These are phyloP conservation scores for Colletotrichum endophyticum DNA, from an alignment of 2,329 filamentous ascomycete genomes.

Conservation along the genomic window DNA sequence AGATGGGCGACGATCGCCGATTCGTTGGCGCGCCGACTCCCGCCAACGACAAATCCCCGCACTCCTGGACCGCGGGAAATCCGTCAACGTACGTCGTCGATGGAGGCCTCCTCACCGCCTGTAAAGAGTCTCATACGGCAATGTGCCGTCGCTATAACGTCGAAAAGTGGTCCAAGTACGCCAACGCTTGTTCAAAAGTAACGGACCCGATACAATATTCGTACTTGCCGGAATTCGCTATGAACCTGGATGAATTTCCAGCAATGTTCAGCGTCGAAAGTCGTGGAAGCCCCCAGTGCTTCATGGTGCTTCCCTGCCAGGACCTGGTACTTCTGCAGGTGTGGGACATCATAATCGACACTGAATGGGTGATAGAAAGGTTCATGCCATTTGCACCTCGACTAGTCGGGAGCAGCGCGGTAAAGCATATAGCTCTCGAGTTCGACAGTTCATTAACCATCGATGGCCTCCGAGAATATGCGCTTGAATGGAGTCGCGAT, in stretches of 20 bases:
- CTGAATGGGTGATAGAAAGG: background rate
- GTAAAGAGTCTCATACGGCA: background rate
- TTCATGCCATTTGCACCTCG: background rate
- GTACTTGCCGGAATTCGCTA: rapidly evolving
- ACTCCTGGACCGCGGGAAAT: background rate
- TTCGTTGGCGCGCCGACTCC: background rate
- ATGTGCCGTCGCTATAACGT: background rate
- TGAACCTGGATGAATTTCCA: rapidly evolving
- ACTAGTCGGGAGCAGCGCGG: background rate
- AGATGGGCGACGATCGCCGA: background rate
- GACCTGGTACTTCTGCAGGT: background rate
- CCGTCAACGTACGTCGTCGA: background rate
- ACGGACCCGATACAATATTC: background rate
- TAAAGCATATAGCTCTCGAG: background rate
- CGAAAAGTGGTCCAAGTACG: background rate
- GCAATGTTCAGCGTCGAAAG: background rate
- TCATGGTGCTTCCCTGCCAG: background rate
- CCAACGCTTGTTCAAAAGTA: background rate
- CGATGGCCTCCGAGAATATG: background rate
- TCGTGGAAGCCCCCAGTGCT: background rate
- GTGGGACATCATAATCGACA: background rate
- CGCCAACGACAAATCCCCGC: background rate
- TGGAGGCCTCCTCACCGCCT: background rate
- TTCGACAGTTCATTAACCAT: background rate
- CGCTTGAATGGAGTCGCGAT: background rate